These are phyloP conservation scores for Naematelia aurantialba DNA, from an alignment of 768 basidiomycete species.

Conservation along the genomic window DNA sequence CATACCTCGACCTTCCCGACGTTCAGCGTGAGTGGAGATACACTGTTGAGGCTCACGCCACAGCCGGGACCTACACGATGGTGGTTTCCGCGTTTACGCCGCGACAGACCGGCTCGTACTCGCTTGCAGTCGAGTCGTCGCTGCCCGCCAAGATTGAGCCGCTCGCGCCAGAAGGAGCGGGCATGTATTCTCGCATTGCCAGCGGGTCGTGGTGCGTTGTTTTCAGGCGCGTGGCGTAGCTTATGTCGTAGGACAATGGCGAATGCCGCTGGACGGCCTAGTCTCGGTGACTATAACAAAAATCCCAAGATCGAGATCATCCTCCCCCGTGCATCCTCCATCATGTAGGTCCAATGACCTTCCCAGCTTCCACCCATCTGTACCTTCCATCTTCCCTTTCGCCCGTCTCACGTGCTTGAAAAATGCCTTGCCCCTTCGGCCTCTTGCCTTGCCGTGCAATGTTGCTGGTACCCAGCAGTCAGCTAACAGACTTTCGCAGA, in stretches of 20 bases:
- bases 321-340: slow-evolving; percentile 16
- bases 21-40: slow-evolving; percentile 56
- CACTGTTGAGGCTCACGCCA: not conserved
- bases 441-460: not conserved
- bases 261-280: slow-evolving; percentile 68
- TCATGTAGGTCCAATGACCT: slow-evolving; percentile 34
- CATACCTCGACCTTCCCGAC: slow-evolving; percentile 55
- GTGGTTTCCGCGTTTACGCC: slow-evolving; percentile 84
- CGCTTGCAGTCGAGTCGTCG: slow-evolving; percentile 63
- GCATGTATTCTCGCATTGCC: slow-evolving; percentile 71
- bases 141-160: slow-evolving; percentile 60
- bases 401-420: not conserved
- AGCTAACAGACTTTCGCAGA: not conserved
- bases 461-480: too few species aligned
- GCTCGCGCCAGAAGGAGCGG: slow-evolving; percentile 82
- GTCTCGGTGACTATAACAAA: slow-evolving; percentile 60
- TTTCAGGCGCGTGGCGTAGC: not conserved
- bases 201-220: slow-evolving; percentile 70
- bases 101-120: slow-evolving; percentile 63
- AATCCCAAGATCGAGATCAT: slow-evolving; percentile 69
- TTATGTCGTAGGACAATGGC: slow-evolving; percentile 55
- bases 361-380: not conserved
- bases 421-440: not conserved
- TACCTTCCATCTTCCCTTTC: not conserved
- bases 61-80: slow-evolving; percentile 76